Conservation (phyloP, 2,329 filamentous ascomycete species). For the Cytospora schulzeri region DNA sequence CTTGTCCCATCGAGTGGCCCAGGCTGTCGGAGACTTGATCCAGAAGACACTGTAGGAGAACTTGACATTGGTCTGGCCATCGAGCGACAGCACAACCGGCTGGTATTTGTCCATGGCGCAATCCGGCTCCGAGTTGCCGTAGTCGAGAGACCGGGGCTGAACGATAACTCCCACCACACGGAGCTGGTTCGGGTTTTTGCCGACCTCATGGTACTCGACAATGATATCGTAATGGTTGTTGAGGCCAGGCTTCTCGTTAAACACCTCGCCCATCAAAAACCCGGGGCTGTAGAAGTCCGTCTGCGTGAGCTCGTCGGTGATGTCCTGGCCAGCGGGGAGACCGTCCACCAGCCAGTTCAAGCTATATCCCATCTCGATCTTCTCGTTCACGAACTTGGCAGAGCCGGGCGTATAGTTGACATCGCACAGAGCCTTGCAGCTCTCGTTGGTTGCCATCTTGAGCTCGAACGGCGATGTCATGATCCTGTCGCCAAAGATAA, state of each 20-base stretch:
- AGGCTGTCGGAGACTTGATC: constrained; percentile 80
- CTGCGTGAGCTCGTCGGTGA: constrained; percentile 73
- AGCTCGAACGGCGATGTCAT: constrained; percentile 94
- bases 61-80: constrained; percentile 63
- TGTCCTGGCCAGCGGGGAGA: constrained; percentile 83
- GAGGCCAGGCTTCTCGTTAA: constrained; percentile 62
- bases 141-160: constrained; percentile 72
- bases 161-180: constrained; percentile 92
- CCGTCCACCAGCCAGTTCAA: constrained; percentile 97
- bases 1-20: constrained; percentile 98
- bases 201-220: constrained; percentile 87
- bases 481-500: constrained; percentile 95
- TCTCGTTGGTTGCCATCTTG: constrained; percentile 83
- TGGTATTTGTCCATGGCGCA: constrained; percentile 59
- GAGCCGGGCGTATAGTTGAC: constrained; percentile 64
- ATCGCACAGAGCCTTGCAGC: constrained; percentile 79
- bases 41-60: constrained; percentile 95
- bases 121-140: constrained; percentile 59
- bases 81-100: constrained; percentile 64
- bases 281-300: constrained; percentile 88
- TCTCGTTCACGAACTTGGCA: constrained; percentile 77
- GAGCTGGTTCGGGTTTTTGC: constrained; percentile 66
- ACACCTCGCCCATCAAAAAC: constrained; percentile 72
- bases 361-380: constrained; percentile 84
- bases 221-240: constrained; percentile 97